Conservation (phyloP, 148 eudicot genomes). For the Camellia sinensis region DNA sequence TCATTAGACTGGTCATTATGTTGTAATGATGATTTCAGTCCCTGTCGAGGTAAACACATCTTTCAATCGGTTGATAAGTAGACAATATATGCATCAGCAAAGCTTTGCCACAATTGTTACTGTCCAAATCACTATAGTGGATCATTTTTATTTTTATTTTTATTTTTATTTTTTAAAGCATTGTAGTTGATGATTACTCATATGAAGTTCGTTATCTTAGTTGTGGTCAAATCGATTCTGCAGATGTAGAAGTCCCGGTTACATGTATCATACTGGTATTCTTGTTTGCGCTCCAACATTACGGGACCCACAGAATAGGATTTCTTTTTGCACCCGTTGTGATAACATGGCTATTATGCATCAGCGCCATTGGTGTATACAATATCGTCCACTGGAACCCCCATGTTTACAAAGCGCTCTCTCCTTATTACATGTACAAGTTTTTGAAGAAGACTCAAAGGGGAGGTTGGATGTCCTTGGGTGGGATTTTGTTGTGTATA, state of each 20-base stretch:
- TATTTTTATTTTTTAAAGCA: background rate
- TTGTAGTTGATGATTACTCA: background rate
- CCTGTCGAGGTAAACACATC: background rate
- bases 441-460: conserved; percentile 82
- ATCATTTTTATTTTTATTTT: background rate
- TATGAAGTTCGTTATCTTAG: background rate
- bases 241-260: conserved; percentile 92
- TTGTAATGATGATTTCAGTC: conserved; percentile 12
- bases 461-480: conserved; percentile 97
- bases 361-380: conserved; percentile 85
- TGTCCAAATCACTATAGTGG: background rate
- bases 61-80: conserved; percentile 7
- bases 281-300: conserved; percentile 81
- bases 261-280: conserved; percentile 79
- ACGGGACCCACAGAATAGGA: conserved; percentile 87
- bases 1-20: conserved; percentile 3
- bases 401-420: conserved; percentile 71
- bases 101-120: background rate
- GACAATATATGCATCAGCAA: background rate
- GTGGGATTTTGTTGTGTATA: conserved; percentile 90
- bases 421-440: conserved; percentile 95
- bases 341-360: conserved; percentile 82
- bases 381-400: conserved; percentile 90
- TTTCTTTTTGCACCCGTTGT: conserved; percentile 92
- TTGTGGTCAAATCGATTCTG: conserved; percentile 17